phyloP scores from a whole-genome alignment of 495 filamentous ascomycete species.

The Bathelium albidoporum region DNA sequence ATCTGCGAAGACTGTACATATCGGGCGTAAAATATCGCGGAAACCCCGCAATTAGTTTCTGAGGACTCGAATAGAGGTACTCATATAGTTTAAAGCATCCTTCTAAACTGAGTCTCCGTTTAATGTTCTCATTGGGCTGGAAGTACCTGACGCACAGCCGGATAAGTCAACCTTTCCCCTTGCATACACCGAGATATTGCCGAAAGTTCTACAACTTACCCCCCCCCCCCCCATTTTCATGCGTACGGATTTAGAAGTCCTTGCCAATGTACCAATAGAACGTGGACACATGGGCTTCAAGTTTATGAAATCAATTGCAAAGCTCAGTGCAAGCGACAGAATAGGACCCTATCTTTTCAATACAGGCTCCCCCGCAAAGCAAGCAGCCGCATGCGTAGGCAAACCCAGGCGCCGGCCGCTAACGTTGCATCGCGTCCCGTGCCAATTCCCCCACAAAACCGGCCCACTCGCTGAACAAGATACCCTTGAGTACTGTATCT shows the following conservation, averaged over 20 bases:
- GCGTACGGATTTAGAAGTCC: too few relatives aligned
- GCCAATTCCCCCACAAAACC: slow-evolving; percentile 45
- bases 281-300: not conserved
- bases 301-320: not conserved
- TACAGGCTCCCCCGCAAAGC: not conserved
- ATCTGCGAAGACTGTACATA: not conserved
- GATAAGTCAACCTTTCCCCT: too few relatives aligned
- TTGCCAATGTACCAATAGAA: not conserved
- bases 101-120: too few relatives aligned
- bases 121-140: too few relatives aligned
- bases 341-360: too few relatives aligned
- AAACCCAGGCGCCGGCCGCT: not conserved
- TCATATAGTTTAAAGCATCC: too few relatives aligned
- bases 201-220: not conserved
- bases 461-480: slow-evolving; percentile 64
- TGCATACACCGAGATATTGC: too few relatives aligned
- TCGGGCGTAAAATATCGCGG: not conserved
- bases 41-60: not conserved
- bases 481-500: slow-evolving; percentile 59
- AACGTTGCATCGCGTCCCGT: slow-evolving; percentile 9
- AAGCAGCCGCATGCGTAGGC: not conserved
- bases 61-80: not conserved
- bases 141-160: too few relatives aligned
- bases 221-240: too few relatives aligned
- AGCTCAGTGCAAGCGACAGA: not conserved